Percentiles rank a stretch among this genome's conserved stretches.
phyloP scores from a whole-genome alignment of 306 rosid genomes.

The Castanospermum australe region DNA sequence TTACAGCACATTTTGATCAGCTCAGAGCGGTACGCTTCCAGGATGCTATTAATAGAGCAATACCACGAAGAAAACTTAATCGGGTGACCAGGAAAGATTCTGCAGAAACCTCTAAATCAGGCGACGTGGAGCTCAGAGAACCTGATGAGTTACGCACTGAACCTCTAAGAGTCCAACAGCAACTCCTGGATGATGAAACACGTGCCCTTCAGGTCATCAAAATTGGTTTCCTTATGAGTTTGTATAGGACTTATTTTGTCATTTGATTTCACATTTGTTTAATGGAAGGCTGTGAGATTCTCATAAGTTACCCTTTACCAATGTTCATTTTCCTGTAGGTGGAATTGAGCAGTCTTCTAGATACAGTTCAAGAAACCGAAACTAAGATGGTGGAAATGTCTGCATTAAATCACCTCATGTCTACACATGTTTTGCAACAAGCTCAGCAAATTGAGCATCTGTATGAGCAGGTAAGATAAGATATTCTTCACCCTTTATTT shows the following conservation, averaged over 20 bases:
- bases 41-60: constrained; percentile 78
- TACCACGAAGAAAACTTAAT: constrained; percentile 69
- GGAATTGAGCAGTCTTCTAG: constrained; percentile 77
- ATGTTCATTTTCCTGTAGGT: constrained; percentile 53
- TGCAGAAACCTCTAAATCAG: constrained; percentile 45
- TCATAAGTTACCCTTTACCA: not conserved
- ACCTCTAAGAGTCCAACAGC: constrained; percentile 78
- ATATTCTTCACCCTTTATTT: constrained; percentile 10
- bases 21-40: constrained; percentile 93
- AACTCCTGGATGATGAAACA: constrained; percentile 89
- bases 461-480: constrained; percentile 72
- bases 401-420: constrained; percentile 89
- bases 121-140: constrained; percentile 49
- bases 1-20: constrained; percentile 86
- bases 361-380: constrained; percentile 87
- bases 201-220: constrained; percentile 87
- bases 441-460: constrained; percentile 90
- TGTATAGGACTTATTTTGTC: constrained; percentile 3
- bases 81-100: constrained; percentile 43
- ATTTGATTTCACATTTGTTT: constrained; percentile 5
- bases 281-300: constrained; percentile 25
- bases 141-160: constrained; percentile 57
- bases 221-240: not conserved
- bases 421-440: constrained; percentile 95
- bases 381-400: constrained; percentile 99